Conservation (phyloP, 805 yeast species). For the Pichia scutulata region DNA sequence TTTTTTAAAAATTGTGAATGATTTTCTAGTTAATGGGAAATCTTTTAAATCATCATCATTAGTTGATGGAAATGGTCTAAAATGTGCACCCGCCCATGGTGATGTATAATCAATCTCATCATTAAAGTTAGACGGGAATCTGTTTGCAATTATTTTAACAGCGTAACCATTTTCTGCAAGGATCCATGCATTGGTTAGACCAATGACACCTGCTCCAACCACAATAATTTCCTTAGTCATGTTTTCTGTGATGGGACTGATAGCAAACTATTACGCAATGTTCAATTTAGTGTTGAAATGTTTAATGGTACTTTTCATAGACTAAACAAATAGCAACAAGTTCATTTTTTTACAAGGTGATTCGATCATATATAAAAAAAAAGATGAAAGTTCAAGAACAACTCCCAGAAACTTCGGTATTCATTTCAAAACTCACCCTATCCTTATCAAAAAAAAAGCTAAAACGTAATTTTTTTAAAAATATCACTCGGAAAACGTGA, state of each 20-base stretch:
- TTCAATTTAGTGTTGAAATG: no score
- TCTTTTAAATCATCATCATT: conserved; percentile 35
- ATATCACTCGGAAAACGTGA: neutral
- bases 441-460: neutral
- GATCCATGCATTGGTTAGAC: conserved; percentile 40
- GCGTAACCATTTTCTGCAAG: conserved; percentile 28
- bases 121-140: conserved; percentile 47
- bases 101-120: conserved; percentile 36
- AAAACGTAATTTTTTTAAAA: neutral
- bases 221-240: conserved; percentile 6
- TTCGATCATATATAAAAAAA: no score
- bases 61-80: conserved; percentile 56
- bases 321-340: neutral
- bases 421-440: neutral
- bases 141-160: conserved; percentile 34
- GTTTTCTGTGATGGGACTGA: no score
- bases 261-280: no score
- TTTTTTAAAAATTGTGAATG: conserved; percentile 37
- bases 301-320: no score
- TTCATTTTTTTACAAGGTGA: neutral
- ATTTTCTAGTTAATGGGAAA: conserved; percentile 39
- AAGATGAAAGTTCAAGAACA: no score
- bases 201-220: conserved; percentile 31
- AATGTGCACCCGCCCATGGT: conserved; percentile 78
- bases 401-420: neutral